Evolutionary conservation across 352 stramenopile species (phyloP), one percentile per base, ranked within the genome.

Genomic region (Phytophthora megakarya): DNA sequence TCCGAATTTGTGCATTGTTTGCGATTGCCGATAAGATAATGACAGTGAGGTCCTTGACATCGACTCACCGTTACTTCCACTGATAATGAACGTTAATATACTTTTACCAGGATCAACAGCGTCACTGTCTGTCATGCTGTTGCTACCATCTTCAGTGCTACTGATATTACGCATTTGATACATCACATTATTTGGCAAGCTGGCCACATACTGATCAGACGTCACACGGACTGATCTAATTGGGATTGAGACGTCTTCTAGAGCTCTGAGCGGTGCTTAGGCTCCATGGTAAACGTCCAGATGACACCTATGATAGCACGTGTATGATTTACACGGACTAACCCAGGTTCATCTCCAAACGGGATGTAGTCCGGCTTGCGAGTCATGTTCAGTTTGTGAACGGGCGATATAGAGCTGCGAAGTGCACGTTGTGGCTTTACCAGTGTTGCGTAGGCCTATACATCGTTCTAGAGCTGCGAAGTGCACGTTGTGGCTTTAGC

Each of bases 291-390:
- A 43, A 86, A 89, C 9, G 64, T 84, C 78, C 92, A 84, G 25
- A 89, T 53, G 10, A 93, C 68, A 12, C 85, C 82, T 19, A 93
- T 71, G n/a, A 90, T 79, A 10, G 82, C 82, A 8, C 81, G 81
- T 6, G 85, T 77, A 35, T 85, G 74, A 25, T 92, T 84, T 7
- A 93, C 84, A 32, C 82, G 80, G 28, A 93, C 73, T 15, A 92
- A 70, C 0, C 81, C 81, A 26, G 77, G 74, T 65, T 90, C 82
- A 56, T 93, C 85, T 44, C 89, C 82, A 12, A 84, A 83, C 8
- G 79, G 73, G 21, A 90, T 85, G 47, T 89, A 91, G 19, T 83
- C 74, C 45, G 85, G 76, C 5, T 84, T 72, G 28, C 65, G 74
- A 1, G 72, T 67, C 25, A 73, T 40, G 18, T 56, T 73, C 12